phyloP scores from a whole-genome alignment of 129 eudicot species.

The Tagetes patula region DNA sequence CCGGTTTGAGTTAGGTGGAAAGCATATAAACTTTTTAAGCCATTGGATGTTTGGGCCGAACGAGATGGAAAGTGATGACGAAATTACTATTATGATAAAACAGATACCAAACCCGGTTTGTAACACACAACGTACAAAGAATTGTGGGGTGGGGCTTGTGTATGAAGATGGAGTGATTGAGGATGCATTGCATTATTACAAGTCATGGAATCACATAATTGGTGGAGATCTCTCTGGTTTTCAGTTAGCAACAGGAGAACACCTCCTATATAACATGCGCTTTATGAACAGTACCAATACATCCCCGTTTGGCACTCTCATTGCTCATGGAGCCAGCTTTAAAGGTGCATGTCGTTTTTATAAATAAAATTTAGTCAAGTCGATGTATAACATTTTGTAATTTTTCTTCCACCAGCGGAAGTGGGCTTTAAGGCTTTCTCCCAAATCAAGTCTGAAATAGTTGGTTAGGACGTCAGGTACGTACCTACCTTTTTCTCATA shows the following conservation, averaged over 20 bases:
- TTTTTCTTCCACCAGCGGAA: neutral
- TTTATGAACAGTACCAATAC: neutral
- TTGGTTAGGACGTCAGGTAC: neutral
- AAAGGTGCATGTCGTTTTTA: neutral
- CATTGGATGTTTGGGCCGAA: conserved; percentile 22
- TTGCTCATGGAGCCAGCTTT: neutral
- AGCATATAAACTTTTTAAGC: conserved; percentile 1
- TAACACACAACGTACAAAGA: neutral
- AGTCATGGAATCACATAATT: conserved; percentile 24
- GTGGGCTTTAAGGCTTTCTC: conserved; percentile 19
- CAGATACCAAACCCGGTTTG: neutral
- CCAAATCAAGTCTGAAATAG: neutral
- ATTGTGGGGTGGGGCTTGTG: conserved; percentile 16
- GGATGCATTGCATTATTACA: conserved; percentile 15
- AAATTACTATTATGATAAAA: neutral
- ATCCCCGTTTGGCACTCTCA: neutral
- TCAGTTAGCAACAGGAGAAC: conserved; percentile 13
- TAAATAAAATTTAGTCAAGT: neutral
- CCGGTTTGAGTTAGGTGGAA: neutral
- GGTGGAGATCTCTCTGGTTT: conserved; percentile 20
- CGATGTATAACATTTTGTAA: neutral
- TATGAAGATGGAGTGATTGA: conserved; percentile 5
- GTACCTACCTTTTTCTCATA: neutral
- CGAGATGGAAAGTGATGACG: conserved; percentile 18
- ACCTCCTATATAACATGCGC: neutral